Percentiles rank a stretch among this genome's conserved stretches.
phyloP scores from a whole-genome alignment of 805 yeast species.

The Clavispora vitiphila region DNA sequence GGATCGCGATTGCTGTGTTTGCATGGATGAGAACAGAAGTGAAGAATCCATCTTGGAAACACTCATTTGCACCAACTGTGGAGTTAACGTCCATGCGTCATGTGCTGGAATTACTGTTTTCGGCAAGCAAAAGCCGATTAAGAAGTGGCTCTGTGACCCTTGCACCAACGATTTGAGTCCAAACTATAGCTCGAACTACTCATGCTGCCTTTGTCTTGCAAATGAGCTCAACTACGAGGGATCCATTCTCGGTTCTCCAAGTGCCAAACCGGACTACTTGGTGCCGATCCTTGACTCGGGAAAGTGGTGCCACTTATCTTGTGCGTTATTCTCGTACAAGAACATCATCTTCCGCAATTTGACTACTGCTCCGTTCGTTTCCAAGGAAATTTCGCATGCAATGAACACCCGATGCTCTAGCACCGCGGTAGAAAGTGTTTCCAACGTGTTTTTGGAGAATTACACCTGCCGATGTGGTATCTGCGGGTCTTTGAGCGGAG shows the following conservation, averaged over 20 bases:
- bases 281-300: constrained; percentile 59
- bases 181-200: constrained; percentile 47
- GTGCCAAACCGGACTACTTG: constrained; percentile 55
- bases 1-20: constrained; percentile 48
- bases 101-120: constrained; percentile 54
- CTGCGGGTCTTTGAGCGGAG: constrained; percentile 47
- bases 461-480: constrained; percentile 36
- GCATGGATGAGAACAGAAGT: constrained; percentile 37
- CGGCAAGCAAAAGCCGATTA: constrained; percentile 21
- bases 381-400: constrained; percentile 4
- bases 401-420: constrained; percentile 5
- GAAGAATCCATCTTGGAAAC: constrained; percentile 27
- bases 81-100: constrained; percentile 59
- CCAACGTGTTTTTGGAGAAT: constrained; percentile 24
- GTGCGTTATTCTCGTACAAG: constrained; percentile 56
- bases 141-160: constrained; percentile 74
- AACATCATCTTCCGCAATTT: constrained; percentile 19
- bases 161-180: constrained; percentile 72
- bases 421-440: constrained; percentile 24
- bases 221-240: constrained; percentile 46
- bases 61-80: constrained; percentile 60
- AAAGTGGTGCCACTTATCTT: constrained; percentile 73
- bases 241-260: constrained; percentile 36
- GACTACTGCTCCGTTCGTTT: constrained; percentile 7
- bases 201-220: constrained; percentile 62